Evolutionary conservation across 345 rosid species (phyloP).

Genomic region (Clausena lansium): DNA sequence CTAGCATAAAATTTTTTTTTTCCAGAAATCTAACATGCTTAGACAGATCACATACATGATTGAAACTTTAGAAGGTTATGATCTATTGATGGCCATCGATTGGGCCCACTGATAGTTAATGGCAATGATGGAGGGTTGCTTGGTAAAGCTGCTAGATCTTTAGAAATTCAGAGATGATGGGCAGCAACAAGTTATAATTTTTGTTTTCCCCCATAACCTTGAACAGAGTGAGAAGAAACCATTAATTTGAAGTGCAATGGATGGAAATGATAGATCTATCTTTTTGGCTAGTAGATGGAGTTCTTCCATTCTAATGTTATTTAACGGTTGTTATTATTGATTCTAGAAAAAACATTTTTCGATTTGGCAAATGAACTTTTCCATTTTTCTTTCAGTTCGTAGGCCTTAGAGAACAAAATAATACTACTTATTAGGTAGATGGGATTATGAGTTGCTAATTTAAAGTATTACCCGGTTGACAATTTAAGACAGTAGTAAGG

Average conservation of each 20-base stretch:
- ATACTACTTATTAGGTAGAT: background rate
- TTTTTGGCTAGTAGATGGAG: background rate
- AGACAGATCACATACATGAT: background rate
- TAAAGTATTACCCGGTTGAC: background rate
- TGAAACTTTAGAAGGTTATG: background rate
- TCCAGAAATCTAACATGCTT: too few relatives aligned
- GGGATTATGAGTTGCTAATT: background rate
- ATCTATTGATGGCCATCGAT: background rate
- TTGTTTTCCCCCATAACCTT: background rate
- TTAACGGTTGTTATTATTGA: background rate
- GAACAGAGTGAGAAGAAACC: background rate
- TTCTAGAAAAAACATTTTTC: background rate
- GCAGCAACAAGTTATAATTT: background rate
- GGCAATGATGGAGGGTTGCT: background rate
- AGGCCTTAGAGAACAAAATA: background rate
- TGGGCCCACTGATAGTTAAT: background rate
- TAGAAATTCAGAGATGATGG: background rate
- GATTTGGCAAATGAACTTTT: background rate
- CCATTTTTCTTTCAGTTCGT: background rate
- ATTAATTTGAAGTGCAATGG: background rate
- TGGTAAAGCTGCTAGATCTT: background rate
- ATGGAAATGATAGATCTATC: background rate
- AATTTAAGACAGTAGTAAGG: background rate
- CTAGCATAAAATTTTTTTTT: too few relatives aligned
- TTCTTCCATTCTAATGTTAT: background rate